Evolutionary conservation across 768 basidiomycete species (phyloP).

Genomic region (Boletus rubropictus): DNA sequence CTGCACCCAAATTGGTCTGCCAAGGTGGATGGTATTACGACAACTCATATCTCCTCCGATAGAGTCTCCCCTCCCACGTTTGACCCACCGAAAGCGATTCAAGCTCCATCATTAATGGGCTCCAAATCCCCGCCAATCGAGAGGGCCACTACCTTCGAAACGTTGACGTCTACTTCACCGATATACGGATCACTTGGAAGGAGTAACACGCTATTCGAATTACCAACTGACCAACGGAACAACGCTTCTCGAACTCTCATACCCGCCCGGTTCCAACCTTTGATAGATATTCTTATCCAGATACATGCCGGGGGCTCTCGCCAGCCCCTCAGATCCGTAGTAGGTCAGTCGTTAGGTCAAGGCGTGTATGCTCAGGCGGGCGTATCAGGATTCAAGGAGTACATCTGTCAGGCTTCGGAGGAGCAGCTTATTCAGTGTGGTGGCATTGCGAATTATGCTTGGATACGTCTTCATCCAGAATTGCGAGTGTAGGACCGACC

Average conservation of each 20-base stretch:
- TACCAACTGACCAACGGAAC: background rate
- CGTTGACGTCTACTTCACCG: background rate
- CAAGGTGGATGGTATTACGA: background rate
- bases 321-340: constrained; percentile 33
- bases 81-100: constrained; percentile 6
- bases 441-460: constrained; percentile 32
- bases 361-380: constrained; percentile 36
- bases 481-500: constrained; percentile 12
- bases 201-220: background rate
- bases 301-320: constrained; percentile 30
- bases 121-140: constrained; percentile 9
- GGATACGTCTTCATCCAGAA: constrained; percentile 31
- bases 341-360: constrained; percentile 32
- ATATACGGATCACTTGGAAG: background rate
- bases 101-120: constrained; percentile 5
- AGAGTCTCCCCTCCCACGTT: constrained; percentile 11
- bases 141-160: background rate
- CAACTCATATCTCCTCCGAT: background rate
- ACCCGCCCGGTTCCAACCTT: constrained; percentile 19
- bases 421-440: constrained; percentile 38
- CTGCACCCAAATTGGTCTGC: constrained; percentile 25
- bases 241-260: background rate
- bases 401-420: constrained; percentile 35
- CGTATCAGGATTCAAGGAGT: constrained; percentile 38
- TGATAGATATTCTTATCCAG: constrained; percentile 32